These are phyloP conservation scores for Penicillium sp. DNA, from an alignment of 2,329 filamentous ascomycete species.

Conservation along the genomic window DNA sequence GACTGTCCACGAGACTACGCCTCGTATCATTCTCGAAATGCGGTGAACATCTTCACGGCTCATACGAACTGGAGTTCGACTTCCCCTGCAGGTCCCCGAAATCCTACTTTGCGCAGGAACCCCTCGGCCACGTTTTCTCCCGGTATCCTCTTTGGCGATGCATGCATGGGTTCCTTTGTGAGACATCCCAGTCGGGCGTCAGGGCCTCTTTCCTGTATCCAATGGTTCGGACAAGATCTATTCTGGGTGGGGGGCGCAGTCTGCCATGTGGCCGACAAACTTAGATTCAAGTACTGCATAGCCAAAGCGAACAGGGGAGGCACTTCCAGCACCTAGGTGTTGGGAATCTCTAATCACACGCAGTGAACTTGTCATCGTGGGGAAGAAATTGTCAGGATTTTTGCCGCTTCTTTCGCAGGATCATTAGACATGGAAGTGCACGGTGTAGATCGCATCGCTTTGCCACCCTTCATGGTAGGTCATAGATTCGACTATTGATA, in stretches of 20 bases:
- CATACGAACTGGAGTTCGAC: not conserved
- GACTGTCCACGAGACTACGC: not conserved
- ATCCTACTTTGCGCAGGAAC: slow-evolving; percentile 25
- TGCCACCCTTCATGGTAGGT: not conserved
- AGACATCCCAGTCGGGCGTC: not conserved
- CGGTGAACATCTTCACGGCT: not conserved
- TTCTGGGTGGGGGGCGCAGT: not conserved
- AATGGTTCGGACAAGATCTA: not conserved
- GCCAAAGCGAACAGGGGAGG: not conserved
- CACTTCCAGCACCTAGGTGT: not conserved
- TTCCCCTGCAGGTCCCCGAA: not conserved
- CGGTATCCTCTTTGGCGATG: not conserved
- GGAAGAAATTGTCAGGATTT: not conserved
- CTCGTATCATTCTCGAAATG: not conserved
- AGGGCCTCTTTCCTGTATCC: not conserved
- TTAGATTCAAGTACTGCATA: not conserved
- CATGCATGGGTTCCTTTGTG: not conserved
- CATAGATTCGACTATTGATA: not conserved
- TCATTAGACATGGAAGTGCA: not conserved
- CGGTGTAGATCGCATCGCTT: not conserved
- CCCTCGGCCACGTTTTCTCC: slow-evolving; percentile 8
- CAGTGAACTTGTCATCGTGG: not conserved
- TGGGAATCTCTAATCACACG: not conserved
- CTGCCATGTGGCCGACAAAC: slow-evolving; percentile 9
- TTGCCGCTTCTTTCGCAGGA: not conserved